Conservation (phyloP, 805 yeast species). For the Myxozyma melibiosi region DNA sequence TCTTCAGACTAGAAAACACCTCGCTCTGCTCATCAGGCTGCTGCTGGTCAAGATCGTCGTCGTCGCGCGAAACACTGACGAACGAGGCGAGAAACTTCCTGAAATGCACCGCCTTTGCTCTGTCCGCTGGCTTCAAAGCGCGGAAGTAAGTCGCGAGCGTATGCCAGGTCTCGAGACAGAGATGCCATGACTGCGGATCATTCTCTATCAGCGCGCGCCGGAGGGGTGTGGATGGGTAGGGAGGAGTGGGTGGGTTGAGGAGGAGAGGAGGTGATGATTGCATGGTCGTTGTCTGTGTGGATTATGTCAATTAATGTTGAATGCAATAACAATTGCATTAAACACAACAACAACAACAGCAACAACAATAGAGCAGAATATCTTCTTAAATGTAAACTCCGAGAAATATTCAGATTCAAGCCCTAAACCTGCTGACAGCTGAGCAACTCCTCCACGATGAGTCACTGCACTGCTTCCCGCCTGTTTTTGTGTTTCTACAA, state of each 20-base stretch:
- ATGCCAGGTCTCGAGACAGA: slow-evolving; percentile 15
- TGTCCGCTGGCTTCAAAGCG: not conserved
- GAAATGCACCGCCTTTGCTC: too few relatives aligned
- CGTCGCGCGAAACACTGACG: slow-evolving; percentile 17
- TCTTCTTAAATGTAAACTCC: too few relatives aligned
- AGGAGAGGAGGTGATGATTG: not conserved
- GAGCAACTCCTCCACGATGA: too few relatives aligned
- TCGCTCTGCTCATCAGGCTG: not conserved
- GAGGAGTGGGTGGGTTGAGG: slow-evolving; percentile 14
- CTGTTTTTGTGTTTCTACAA: too few relatives aligned
- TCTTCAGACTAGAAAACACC: not conserved
- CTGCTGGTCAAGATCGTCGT: not conserved
- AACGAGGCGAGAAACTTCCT: slow-evolving; percentile 15
- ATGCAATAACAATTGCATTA: too few relatives aligned
- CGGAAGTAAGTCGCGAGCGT: slow-evolving; percentile 15
- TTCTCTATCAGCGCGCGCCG: slow-evolving; percentile 11
- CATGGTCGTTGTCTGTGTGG: not conserved
- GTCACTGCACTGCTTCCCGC: too few relatives aligned
- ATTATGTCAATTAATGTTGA: not conserved
- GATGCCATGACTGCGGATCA: slow-evolving; percentile 8
- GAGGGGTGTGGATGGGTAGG: slow-evolving; percentile 7
- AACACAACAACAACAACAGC: too few relatives aligned
- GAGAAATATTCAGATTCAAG: too few relatives aligned
- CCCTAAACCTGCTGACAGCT: too few relatives aligned
- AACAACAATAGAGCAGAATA: too few relatives aligned